These are phyloP conservation scores for Brassica nigra DNA, from an alignment of 345 rosid genomes.

Conservation along the genomic window DNA sequence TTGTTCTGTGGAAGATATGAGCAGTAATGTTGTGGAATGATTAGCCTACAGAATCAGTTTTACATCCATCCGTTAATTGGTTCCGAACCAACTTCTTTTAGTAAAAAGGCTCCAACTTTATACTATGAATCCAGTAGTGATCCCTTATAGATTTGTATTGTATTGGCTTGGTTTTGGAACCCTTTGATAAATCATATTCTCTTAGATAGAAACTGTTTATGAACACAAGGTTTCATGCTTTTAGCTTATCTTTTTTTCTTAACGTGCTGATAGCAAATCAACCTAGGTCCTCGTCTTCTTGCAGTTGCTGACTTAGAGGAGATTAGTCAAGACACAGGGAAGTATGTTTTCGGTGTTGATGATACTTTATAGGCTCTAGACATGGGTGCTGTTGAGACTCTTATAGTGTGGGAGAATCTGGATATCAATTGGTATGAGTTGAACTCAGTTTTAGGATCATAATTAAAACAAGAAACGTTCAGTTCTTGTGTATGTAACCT, in stretches of 20 bases:
- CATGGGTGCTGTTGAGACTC: conserved; percentile 89
- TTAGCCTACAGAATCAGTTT: no score
- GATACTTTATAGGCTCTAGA: conserved; percentile 82
- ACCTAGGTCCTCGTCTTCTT: neutral
- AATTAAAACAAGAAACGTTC: neutral
- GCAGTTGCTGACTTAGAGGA: conserved; percentile 12
- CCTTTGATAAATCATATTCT: no score
- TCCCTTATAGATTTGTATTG: no score
- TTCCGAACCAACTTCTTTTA: conserved; percentile 5
- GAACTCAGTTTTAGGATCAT: conserved; percentile 22
- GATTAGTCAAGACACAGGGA: conserved; percentile 91
- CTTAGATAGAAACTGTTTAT: no score
- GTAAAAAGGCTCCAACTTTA: neutral
- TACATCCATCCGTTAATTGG: neutral
- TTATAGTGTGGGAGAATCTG: conserved; percentile 89
- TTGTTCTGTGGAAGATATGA: no score
- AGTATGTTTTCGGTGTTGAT: conserved; percentile 81
- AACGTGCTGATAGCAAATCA: neutral
- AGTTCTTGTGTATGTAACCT: conserved; percentile 18
- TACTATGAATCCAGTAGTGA: neutral
- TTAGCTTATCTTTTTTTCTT: neutral
- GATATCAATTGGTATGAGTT: conserved; percentile 61
- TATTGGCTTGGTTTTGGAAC: no score
- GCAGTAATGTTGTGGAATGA: no score
- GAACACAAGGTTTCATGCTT: conserved; percentile 27